A percentile compares a stretch with the other conserved stretches of the same genome.
These are phyloP conservation scores for Aureobasidium sp. DNA, from an alignment of 2,329 filamentous ascomycete genomes.

Conservation along the genomic window DNA sequence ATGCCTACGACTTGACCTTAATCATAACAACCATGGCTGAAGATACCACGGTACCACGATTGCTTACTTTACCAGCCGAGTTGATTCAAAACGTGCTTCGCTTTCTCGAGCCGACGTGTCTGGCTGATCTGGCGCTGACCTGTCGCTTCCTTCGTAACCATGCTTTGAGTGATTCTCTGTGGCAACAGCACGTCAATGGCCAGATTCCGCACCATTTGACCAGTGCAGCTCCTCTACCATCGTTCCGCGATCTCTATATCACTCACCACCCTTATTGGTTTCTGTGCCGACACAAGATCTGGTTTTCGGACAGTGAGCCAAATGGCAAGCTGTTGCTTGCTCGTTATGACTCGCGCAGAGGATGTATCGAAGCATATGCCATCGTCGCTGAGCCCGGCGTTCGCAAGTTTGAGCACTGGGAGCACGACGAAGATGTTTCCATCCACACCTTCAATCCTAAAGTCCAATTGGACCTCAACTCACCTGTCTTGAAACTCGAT, in stretches of 20 bases:
- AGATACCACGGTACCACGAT: neutral
- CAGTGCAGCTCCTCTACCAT: slow-evolving; percentile 51
- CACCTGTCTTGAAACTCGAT: slow-evolving; percentile 51
- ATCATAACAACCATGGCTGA: slow-evolving; percentile 5
- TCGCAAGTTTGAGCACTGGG: slow-evolving; percentile 56
- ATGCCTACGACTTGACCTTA: neutral
- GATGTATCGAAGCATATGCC: slow-evolving; percentile 74
- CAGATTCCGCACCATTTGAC: slow-evolving; percentile 56
- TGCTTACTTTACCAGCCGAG: slow-evolving; percentile 63
- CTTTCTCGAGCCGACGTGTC: slow-evolving; percentile 57
- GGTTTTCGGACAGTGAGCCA: slow-evolving; percentile 71
- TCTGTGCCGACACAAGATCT: slow-evolving; percentile 69
- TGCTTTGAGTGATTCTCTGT: slow-evolving; percentile 60
- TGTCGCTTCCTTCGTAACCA: slow-evolving; percentile 55
- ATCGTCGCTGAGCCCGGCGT: slow-evolving; percentile 58
- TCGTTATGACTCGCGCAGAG: slow-evolving; percentile 66
- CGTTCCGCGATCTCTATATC: slow-evolving; percentile 65
- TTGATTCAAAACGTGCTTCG: slow-evolving; percentile 65
- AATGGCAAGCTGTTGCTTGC: slow-evolving; percentile 68
- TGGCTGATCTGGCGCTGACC: slow-evolving; percentile 53
- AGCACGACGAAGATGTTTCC: slow-evolving; percentile 56
- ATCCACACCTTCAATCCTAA: slow-evolving; percentile 67
- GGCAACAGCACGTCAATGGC: slow-evolving; percentile 62
- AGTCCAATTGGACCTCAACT: slow-evolving; percentile 66
- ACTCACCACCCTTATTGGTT: slow-evolving; percentile 81